Evolutionary conservation across 441 rosid species (phyloP), one percentile per base, ranked within the genome.

Genomic region (Erodium chrysanthum): DNA sequence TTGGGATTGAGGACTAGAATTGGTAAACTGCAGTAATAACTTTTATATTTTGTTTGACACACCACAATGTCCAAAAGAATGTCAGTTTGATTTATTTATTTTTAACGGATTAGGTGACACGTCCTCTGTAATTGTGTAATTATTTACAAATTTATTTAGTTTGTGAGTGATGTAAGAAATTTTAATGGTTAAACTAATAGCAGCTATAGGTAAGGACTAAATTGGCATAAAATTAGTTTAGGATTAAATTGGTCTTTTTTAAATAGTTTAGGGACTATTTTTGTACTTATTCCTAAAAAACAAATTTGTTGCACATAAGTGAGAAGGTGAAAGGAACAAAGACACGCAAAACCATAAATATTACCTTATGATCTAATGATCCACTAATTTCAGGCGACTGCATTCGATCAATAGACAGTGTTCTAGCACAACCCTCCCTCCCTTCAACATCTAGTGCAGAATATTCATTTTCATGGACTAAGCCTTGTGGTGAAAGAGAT

Each of bases 361-460:
- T 22, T 77, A 88, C 89, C 87, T 83, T 78, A 6, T 37, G 27
- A 60, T 80, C 77, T 40, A 12, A 69, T 66, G 78, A 40, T 68
- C 64, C 73, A 59, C 66, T 60, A 37, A 66, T 67, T 73, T 75
- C 78, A 68, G 74, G 61, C 58, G 80, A 84, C 29, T 23, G 71
- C 42, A 65, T 35, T 61, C 75, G 80, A 73, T 23, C 68, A 25
- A 17, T 42, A 17, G 76, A 68, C 50, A 67, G 66, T 62, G 65
- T 56, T 60, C 70, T 58, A 33, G 65, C 71, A 62, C 56, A 63
- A 10, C 65, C 73, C 77, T 74, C 72, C 69, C 73, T 76, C 71
- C 66, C 79, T 29, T 68, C 35, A 31, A 31, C 35, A 4, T 31
- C 35, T 50, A 67, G 40, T 68, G 68, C 76, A 72, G 37, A 69